Evolutionary conservation across 345 rosid genomes (phyloP), one percentile per base, ranked within the genome.

Genomic region (Arabis alpina): DNA sequence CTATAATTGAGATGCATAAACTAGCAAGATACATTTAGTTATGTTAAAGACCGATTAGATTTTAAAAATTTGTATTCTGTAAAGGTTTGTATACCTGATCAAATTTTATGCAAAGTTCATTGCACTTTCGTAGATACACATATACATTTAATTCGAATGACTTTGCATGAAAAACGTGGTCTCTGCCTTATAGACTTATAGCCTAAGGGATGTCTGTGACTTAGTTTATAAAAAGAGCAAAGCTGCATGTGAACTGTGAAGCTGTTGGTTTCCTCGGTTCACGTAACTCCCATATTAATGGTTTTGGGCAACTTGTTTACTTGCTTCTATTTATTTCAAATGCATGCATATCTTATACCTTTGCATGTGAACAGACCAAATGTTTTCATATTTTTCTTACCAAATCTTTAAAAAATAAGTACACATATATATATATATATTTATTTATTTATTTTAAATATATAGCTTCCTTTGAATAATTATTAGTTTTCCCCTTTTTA

Each of bases 361-460:
- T 39, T 48, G 58, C 76, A 72, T 64, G 76, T 72, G 76, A 72
- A 71, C 70, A 72, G 10, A 54, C 61, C 30, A 61, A 25, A 9
- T 34, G 15, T 25, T 48, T 69, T 47, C 48, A 14, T 40, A 28
- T 42, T 53, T 55, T 25, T 25, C 15, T 28, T 45, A 68, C 11
- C 54, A 62, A 36, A 36, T 8, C 40, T 36, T 8, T 36, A 1
- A 1, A 36, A 36, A 36, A 19, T 19, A 19, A 19, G 2, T 19
- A 23, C 1, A 34, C 15, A 15, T 30, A 2, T 47, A n/a, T n/a
- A 45, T 5, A 14, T 14, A 3, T 28, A 5, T 28, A 3, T 28
- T 28, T 3, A 28, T 28, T 28, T 19, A n/a, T 19, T 19, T 19
- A 0, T 19, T 19, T 19, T 19, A 19, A 19, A 19, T 19, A 19